These are phyloP conservation scores for Cicer judaicum DNA, from an alignment of 306 rosid species.

Conservation along the genomic window DNA sequence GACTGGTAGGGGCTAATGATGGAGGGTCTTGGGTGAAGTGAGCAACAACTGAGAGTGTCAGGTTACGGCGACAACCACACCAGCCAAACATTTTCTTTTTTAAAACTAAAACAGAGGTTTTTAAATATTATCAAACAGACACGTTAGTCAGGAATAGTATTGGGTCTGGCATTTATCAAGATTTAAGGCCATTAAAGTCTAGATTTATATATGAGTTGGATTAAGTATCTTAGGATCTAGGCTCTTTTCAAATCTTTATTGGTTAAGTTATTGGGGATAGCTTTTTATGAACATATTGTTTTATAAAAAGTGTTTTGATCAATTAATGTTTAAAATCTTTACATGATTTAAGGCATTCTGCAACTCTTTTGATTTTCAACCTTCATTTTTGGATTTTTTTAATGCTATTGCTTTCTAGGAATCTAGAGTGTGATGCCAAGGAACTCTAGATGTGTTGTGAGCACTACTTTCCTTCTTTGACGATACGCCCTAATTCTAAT, in stretches of 20 bases:
- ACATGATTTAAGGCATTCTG: not conserved
- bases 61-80: not conserved
- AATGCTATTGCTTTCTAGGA: not conserved
- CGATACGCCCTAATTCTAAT: not conserved
- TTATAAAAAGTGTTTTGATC: not conserved
- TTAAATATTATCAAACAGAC: not conserved
- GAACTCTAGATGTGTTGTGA: conserved; percentile 3
- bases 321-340: not conserved
- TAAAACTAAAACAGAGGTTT: not conserved
- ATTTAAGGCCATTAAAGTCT: not conserved
- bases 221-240: not conserved
- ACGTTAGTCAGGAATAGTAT: conserved; percentile 6
- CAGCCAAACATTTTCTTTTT: not conserved
- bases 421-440: conserved; percentile 4
- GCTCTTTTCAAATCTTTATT: not conserved
- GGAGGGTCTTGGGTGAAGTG: not conserved
- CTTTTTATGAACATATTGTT: not conserved
- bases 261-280: not conserved
- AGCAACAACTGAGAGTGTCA: not conserved
- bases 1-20: not conserved
- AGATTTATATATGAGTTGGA: conserved; percentile 6
- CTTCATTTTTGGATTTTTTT: not conserved
- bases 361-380: not conserved
- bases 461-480: conserved; percentile 1
- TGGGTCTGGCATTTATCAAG: conserved; percentile 3